phyloP scores from a whole-genome alignment of 768 basidiomycete species.

The Tremella yokohamensis region DNA sequence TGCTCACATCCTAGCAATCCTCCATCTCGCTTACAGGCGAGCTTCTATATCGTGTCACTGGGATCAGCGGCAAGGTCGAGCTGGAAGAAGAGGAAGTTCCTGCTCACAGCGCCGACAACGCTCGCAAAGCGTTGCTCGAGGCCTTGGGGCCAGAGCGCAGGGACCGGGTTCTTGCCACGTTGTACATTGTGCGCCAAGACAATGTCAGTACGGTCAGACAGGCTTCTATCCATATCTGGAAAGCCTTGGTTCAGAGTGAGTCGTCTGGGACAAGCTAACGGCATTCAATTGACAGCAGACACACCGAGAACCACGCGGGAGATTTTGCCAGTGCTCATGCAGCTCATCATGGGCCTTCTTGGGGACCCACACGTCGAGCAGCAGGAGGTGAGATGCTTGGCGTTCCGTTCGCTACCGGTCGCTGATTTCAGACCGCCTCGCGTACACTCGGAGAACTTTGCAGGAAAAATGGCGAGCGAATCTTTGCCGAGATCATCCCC shows the following conservation, averaged over 20 bases:
- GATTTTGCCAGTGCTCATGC: conserved; percentile 80
- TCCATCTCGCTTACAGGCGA: conserved; percentile 95
- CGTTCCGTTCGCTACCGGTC: neutral
- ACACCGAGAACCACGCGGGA: conserved; percentile 66
- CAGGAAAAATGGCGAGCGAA: conserved; percentile 90
- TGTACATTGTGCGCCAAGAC: conserved; percentile 93
- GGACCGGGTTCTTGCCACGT: conserved; percentile 81
- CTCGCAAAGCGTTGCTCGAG: conserved; percentile 78
- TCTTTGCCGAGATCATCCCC: conserved; percentile 75
- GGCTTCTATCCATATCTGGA: conserved; percentile 94
- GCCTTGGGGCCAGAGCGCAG: conserved; percentile 82
- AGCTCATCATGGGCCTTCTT: conserved; percentile 68
- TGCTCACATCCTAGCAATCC: conserved; percentile 63
- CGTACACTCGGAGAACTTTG: conserved; percentile 84
- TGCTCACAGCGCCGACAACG: conserved; percentile 66
- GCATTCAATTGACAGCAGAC: conserved; percentile 12
- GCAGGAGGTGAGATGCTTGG: conserved; percentile 64
- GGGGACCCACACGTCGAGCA: conserved; percentile 78
- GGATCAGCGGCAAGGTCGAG: conserved; percentile 83
- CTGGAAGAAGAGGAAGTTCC: conserved; percentile 65
- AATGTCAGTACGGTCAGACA: conserved; percentile 82
- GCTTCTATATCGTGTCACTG: conserved; percentile 90
- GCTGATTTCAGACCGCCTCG: conserved; percentile 66
- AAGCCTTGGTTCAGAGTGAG: conserved; percentile 87
- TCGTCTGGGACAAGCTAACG: neutral